phyloP scores from a whole-genome alignment of 1,284 basidiomycete species.

The Leccinum solheimii region DNA sequence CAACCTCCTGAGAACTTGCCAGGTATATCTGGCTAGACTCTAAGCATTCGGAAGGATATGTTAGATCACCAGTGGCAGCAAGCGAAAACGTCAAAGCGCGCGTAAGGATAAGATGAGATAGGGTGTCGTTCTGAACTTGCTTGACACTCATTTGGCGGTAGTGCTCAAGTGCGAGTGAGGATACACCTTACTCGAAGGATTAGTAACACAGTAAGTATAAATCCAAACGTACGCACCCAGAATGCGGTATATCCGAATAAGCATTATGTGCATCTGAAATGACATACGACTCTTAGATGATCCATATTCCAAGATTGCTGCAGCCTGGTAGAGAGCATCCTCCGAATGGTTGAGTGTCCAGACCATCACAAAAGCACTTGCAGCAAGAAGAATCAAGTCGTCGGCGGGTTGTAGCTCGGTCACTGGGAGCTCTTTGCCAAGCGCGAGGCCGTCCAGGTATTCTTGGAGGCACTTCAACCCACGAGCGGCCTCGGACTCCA shows the following conservation, averaged over 20 bases:
- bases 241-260: slow-evolving; percentile 77
- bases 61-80: slow-evolving; percentile 68
- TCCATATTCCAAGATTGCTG: slow-evolving; percentile 69
- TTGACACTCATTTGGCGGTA: slow-evolving; percentile 76
- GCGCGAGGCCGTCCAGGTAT: slow-evolving; percentile 64
- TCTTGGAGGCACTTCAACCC: slow-evolving; percentile 54
- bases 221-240: slow-evolving; percentile 50
- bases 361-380: slow-evolving; percentile 63
- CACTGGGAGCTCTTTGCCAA: slow-evolving; percentile 64
- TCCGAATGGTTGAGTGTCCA: slow-evolving; percentile 60
- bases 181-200: slow-evolving; percentile 50
- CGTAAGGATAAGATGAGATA: slow-evolving; percentile 77
- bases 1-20: slow-evolving; percentile 72
- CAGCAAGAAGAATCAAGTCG: slow-evolving; percentile 77
- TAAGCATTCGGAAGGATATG: slow-evolving; percentile 68
- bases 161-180: slow-evolving; percentile 70
- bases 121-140: slow-evolving; percentile 82
- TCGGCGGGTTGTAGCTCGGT: slow-evolving; percentile 88
- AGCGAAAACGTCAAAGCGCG: slow-evolving; percentile 79
- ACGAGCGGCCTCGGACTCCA: slow-evolving; percentile 55
- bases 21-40: slow-evolving; percentile 79
- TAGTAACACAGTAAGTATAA: slow-evolving; percentile 3
- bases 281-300: slow-evolving; percentile 72
- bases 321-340: slow-evolving; percentile 62
- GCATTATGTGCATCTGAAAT: slow-evolving; percentile 71